phyloP scores from a whole-genome alignment of 257 asterid genomes.

The Anisodus acutangulus region DNA sequence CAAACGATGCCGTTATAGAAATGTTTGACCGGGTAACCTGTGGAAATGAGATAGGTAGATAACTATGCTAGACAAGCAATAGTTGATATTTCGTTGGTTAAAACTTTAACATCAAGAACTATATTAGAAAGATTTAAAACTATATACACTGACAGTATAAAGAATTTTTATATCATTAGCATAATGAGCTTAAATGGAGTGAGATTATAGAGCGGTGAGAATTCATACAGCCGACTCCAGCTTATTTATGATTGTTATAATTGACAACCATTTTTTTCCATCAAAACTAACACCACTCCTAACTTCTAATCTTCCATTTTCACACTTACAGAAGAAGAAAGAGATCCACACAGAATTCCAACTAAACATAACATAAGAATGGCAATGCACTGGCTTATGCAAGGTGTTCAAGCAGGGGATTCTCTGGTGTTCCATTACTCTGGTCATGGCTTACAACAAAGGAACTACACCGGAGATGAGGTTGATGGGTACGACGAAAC shows the following conservation, averaged over 20 bases:
- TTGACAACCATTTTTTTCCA: background rate
- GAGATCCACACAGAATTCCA: conserved; percentile 75
- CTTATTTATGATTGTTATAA: too few species aligned
- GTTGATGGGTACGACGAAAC: conserved; percentile 92
- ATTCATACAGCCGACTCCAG: background rate
- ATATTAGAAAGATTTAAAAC: background rate
- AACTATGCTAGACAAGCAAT: background rate
- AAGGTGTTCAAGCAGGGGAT: conserved; percentile 89
- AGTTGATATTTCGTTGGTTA: background rate
- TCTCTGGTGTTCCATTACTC: conserved; percentile 88
- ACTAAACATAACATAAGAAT: conserved; percentile 83
- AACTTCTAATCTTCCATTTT: background rate
- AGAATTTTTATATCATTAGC: background rate
- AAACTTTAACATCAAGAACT: background rate
- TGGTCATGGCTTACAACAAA: conserved; percentile 89
- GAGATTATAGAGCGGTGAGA: background rate
- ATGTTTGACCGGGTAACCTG: background rate
- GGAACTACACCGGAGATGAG: conserved; percentile 82
- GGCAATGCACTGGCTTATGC: conserved; percentile 88
- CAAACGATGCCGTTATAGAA: background rate
- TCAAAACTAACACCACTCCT: background rate
- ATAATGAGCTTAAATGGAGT: background rate
- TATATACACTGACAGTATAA: background rate
- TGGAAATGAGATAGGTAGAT: background rate
- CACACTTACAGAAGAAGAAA: conserved; percentile 75